Percentiles rank a stretch among this genome's conserved stretches.
Conservation (phyloP, 257 asterid genomes). For the Ajuga chamaepitys region DNA sequence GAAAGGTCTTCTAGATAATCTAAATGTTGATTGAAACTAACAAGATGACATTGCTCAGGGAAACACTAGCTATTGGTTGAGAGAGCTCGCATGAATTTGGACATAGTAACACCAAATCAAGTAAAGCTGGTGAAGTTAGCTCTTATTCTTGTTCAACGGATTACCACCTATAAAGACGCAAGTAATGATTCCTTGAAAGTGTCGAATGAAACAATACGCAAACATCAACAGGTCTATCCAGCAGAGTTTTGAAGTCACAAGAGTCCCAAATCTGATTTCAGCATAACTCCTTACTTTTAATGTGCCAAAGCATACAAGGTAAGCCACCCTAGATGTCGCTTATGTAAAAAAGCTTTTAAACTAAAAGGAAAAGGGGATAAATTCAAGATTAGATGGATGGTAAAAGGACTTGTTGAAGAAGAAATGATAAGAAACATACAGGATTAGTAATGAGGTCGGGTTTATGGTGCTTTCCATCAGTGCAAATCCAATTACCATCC, state of each 20-base stretch:
- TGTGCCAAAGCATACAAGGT: neutral
- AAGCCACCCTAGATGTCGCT: neutral
- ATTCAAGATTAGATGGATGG: neutral
- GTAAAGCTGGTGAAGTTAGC: neutral
- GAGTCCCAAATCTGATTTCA: slow-evolving; percentile 3
- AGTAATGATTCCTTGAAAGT: neutral
- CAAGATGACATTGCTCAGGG: neutral
- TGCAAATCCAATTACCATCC: slow-evolving; percentile 74
- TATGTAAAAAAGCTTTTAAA: neutral
- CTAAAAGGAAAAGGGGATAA: neutral
- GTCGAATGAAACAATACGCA: neutral
- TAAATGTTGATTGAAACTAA: neutral
- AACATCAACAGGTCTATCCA: neutral
- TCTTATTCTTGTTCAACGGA: neutral
- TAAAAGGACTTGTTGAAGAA: neutral
- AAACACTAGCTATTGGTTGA: neutral
- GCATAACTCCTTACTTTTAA: neutral
- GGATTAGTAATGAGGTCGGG: slow-evolving; percentile 53
- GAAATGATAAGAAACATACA: slow-evolving; percentile 29
- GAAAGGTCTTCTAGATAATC: neutral
- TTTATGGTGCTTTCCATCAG: slow-evolving; percentile 40
- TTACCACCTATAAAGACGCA: neutral
- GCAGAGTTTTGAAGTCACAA: neutral
- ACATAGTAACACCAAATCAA: neutral
- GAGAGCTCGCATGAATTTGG: neutral